phyloP scores from a whole-genome alignment of 2,329 filamentous ascomycete genomes.

The Colletotrichum destructivum region DNA sequence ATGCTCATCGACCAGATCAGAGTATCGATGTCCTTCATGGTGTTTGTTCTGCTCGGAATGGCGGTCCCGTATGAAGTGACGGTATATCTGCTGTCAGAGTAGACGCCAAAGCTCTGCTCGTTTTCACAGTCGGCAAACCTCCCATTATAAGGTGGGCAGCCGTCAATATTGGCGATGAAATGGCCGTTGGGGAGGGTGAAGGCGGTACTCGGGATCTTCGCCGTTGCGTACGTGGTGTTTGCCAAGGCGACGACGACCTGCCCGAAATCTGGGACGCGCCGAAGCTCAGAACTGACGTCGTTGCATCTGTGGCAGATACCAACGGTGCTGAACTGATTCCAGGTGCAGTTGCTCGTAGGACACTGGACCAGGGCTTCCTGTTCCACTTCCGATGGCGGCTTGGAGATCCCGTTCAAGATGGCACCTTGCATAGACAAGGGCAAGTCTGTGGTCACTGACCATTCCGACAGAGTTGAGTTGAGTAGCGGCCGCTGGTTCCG shows the following conservation, averaged over 20 bases:
- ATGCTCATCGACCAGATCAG: constrained; percentile 28
- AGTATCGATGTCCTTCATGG: constrained; percentile 23
- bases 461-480: constrained; percentile 2
- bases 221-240: background rate
- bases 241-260: background rate
- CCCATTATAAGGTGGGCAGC: constrained; percentile 5
- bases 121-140: constrained; percentile 6
- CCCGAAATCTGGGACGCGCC: constrained; percentile 12
- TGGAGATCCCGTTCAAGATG: constrained; percentile 36
- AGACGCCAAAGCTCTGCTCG: background rate
- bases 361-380: constrained; percentile 36
- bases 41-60: constrained; percentile 14
- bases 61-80: constrained; percentile 16
- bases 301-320: constrained; percentile 44
- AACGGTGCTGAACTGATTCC: constrained; percentile 40
- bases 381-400: constrained; percentile 21
- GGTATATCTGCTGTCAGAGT: background rate
- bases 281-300: constrained; percentile 42
- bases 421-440: constrained; percentile 17
- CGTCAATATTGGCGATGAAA: constrained; percentile 27
- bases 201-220: background rate
- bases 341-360: constrained; percentile 43
- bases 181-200: constrained; percentile 25
- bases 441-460: background rate
- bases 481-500: background rate